Conservation (phyloP, 768 basidiomycete genomes). For the Rhizopogon vulgaris region DNA sequence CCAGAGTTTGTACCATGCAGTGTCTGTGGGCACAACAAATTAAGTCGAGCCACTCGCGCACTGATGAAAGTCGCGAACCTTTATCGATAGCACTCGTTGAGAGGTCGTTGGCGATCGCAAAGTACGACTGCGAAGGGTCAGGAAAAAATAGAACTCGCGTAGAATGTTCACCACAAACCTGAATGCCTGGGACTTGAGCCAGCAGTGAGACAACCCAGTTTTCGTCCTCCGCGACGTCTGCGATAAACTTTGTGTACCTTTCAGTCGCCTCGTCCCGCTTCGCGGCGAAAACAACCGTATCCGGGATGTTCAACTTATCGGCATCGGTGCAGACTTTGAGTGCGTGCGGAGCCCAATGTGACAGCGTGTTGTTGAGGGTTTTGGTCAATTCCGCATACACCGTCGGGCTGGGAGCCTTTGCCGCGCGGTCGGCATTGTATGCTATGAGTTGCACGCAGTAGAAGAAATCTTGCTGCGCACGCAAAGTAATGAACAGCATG, state of each 20-base stretch:
- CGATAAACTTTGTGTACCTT: constrained; percentile 7
- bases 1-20: neutral
- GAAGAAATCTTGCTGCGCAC: constrained; percentile 9
- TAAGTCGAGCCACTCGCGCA: neutral
- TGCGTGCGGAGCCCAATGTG: constrained; percentile 1
- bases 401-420: constrained; percentile 4
- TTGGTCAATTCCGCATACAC: constrained; percentile 2
- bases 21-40: neutral
- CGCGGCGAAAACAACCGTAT: constrained; percentile 4
- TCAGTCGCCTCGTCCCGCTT: neutral
- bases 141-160: neutral
- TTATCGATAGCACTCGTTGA: neutral
- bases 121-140: neutral
- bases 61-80: neutral
- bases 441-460: constrained; percentile 8
- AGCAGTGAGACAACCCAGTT: constrained; percentile 7
- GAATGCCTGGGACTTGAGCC: constrained; percentile 10
- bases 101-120: neutral
- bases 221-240: neutral
- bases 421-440: constrained; percentile 8
- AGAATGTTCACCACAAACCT: neutral
- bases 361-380: neutral
- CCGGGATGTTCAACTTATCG: constrained; percentile 2
- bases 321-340: constrained; percentile 4
- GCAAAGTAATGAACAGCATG: neutral